Evolutionary conservation across 257 asterid species (phyloP), one percentile per base, ranked within the genome.

Genomic region (Solanum appendiculatum): DNA sequence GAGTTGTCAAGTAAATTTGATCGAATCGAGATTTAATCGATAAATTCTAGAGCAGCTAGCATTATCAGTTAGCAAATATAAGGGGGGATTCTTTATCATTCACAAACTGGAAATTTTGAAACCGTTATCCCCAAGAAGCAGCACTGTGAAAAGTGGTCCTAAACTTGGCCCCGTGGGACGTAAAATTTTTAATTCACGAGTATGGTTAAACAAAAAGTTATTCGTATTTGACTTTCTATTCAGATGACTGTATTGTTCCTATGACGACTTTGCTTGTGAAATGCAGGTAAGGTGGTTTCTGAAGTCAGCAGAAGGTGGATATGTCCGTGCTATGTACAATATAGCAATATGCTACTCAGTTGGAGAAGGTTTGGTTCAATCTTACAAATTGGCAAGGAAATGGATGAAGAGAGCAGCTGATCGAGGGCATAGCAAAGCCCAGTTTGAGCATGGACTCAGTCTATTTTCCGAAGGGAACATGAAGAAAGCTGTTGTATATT

Each of bases 331-430:
- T 31, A 97, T 97, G 99, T 94, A 97, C 86, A 96, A 96, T 86
- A 90, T 95, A 9, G 91, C 99, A 87, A 89, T 95, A 63, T 94
- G 99, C 94, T 95, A 93, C 88, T 92, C 94, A 60, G 88, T 90
- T 88, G 99, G 99, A 4, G 95, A 95, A 89, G 99, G 99, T 40
- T 70, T 95, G 73, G 80, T 21, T 37, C 97, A 91, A 87, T 94
- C 95, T 42, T 95, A 92, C 86, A 89, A 88, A 48, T 70, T 91
- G 85, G 97, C 98, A 37, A 94, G 95, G 86, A 96, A 95, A 90
- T 97, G 99, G 99, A 97, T 97, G 99, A 95, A 93, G 91, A 92
- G 87, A 75, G 99, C 99, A 4, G 99, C 99, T 39, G 99, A 96
- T 86, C 93, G 91, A 46, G 99, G 99, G 74, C 97, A 97, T 85